A percentile compares a stretch with the other conserved stretches of the same genome.
Evolutionary conservation across 2,329 filamentous ascomycete genomes (phyloP).

Genomic region (Talaromyces piceae): DNA sequence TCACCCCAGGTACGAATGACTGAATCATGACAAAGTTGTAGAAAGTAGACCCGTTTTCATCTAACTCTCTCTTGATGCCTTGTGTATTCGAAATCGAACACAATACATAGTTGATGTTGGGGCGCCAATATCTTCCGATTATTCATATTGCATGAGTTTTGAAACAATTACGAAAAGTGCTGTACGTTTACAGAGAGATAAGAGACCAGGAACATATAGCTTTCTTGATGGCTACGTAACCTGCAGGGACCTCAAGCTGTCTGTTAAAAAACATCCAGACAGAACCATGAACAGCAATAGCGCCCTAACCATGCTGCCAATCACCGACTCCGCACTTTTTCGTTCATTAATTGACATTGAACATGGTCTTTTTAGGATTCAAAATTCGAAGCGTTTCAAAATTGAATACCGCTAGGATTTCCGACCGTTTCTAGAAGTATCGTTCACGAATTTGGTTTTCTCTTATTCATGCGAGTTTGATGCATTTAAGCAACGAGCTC

Average conservation of each 20-base stretch:
- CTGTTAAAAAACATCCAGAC: neutral
- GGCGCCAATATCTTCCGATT: too few species aligned
- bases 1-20: too few species aligned
- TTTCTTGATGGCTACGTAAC: constrained; percentile 7
- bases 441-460: neutral
- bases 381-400: neutral
- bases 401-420: neutral
- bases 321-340: constrained; percentile 6
- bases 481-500: constrained; percentile 81
- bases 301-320: constrained; percentile 4
- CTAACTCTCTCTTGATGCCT: too few species aligned
- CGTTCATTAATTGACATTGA: constrained; percentile 8
- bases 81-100: too few species aligned
- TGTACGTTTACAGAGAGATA: neutral
- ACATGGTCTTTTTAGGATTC: neutral
- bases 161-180: neutral
- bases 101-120: too few species aligned
- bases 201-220: constrained; percentile 6
- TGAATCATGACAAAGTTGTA: too few species aligned
- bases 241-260: constrained; percentile 4
- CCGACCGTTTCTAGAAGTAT: constrained; percentile 3
- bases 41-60: too few species aligned
- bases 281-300: constrained; percentile 1
- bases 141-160: neutral
- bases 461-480: neutral